Conservation (phyloP, 1,139 yeast genomes). For the Kurtzmaniella quercitrusa region DNA sequence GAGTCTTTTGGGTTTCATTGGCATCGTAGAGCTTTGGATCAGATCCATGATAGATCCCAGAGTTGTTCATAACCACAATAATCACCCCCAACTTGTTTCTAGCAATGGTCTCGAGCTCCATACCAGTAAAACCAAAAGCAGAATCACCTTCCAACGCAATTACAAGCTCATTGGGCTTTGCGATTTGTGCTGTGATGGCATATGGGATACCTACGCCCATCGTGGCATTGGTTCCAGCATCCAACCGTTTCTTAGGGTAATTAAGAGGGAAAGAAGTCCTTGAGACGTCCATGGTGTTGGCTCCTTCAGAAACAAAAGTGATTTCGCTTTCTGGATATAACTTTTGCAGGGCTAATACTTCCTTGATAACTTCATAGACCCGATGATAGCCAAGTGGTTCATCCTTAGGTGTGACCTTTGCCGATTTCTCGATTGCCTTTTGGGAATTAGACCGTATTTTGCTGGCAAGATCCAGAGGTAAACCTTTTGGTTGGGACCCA, state of each 20-base stretch:
- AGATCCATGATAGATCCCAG: slow-evolving; percentile 64
- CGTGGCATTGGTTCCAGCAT: slow-evolving; percentile 70
- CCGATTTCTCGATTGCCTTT: slow-evolving; percentile 10
- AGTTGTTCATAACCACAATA: slow-evolving; percentile 61
- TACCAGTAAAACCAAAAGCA: slow-evolving; percentile 65
- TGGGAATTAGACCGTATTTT: slow-evolving; percentile 32
- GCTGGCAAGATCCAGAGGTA: slow-evolving; percentile 21
- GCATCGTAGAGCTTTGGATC: slow-evolving; percentile 22
- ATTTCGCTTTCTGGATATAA: slow-evolving; percentile 15
- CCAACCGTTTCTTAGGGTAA: slow-evolving; percentile 50
- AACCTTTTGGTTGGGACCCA: slow-evolving; percentile 20
- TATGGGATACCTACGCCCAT: slow-evolving; percentile 70
- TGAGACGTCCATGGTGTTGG: slow-evolving; percentile 67
- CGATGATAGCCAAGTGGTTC: slow-evolving; percentile 45
- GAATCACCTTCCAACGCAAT: slow-evolving; percentile 69
- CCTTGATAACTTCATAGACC: slow-evolving; percentile 47
- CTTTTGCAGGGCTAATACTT: slow-evolving; percentile 15
- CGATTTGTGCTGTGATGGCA: slow-evolving; percentile 55
- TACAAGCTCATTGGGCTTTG: slow-evolving; percentile 40
- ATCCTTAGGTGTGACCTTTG: slow-evolving; percentile 1
- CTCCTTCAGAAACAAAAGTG: slow-evolving; percentile 57
- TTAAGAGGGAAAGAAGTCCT: slow-evolving; percentile 53
- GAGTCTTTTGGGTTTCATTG: slow-evolving; percentile 14
- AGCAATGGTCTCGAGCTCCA: slow-evolving; percentile 62
- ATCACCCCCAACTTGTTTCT: slow-evolving; percentile 48